Base-by-base conservation (phyloP, 257 asterid species). In the Penstemon eatonii region DNA sequence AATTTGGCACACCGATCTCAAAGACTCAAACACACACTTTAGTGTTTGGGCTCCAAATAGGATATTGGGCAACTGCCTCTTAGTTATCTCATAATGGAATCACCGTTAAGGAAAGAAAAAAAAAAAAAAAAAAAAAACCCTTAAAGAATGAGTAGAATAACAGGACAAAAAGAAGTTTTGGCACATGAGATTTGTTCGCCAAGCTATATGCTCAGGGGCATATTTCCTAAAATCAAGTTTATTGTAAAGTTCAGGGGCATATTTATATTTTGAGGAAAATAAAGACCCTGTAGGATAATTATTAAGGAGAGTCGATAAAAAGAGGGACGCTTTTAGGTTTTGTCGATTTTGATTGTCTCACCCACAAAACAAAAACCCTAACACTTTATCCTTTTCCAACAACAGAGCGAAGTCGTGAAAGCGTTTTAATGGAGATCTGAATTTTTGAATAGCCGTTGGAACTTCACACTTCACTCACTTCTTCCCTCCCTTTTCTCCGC, bases 391-490 rank as follows among this genome's bases (percentile, higher is more conserved):
- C 2, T 25, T 25, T 25, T 25, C 33, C 33, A 25, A 25, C 33
- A 25, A 25, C 33, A 25, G 33, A 25, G 49, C 54, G 25, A 76
- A 76, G 71, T 80, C 84, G 84, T 71, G 33, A 25, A 25, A 25
- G 33, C 33, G 81, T 70, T 80, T 79, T 65, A 37, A 56, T 76
- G 77, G 77, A 56, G 79, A 76, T 69, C 33, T 25, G 33, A 25
- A 25, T 25, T 25, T 80, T 80, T 69, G 75, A 73, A 61, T 73
- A 65, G 75, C 75, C 79, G 80, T 75, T 72, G 33, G 63, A 25
- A 25, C 33, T 19, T 63, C 55, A n/a, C 33, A 25, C 2, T 61
- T 5, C 68, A 25, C 61, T 42, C 73, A 33, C 50, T 6, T 39
- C 66, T 73, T 79, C 80, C 79, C 79, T 68, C 76, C 76, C 12